A percentile compares a stretch with the other conserved stretches of the same genome.
These are phyloP conservation scores for Saccharomycopsis phalli DNA, from an alignment of 1,139 yeast genomes.

Conservation along the genomic window DNA sequence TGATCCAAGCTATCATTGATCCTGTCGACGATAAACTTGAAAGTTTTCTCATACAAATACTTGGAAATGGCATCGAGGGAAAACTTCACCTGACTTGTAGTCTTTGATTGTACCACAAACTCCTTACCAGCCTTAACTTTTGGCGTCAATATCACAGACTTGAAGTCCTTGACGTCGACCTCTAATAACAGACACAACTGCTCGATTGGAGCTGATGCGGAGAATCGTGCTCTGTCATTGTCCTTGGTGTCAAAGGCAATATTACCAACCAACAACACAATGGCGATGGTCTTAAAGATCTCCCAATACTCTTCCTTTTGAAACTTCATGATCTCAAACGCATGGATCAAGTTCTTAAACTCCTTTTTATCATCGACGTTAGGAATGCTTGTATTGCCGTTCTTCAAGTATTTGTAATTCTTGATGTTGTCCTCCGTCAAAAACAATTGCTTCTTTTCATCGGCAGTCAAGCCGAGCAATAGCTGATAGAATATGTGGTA, in stretches of 20 bases:
- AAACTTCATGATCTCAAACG: slow-evolving; percentile 72
- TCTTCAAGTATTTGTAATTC: slow-evolving; percentile 52
- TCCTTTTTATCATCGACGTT: slow-evolving; percentile 72
- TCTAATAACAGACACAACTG: slow-evolving; percentile 58
- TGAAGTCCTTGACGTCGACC: slow-evolving; percentile 46
- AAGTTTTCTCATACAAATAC: slow-evolving; percentile 74
- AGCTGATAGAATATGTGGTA: slow-evolving; percentile 91
- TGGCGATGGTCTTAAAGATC: slow-evolving; percentile 62
- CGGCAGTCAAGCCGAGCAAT: slow-evolving; percentile 53
- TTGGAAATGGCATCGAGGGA: slow-evolving; percentile 85
- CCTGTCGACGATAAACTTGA: slow-evolving; percentile 65
- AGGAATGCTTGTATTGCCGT: slow-evolving; percentile 46
- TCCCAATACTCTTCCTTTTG: slow-evolving; percentile 43
- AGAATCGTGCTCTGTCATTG: slow-evolving; percentile 73
- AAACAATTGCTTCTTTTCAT: slow-evolving; percentile 40
- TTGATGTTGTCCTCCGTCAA: slow-evolving; percentile 33
- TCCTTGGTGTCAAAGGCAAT: slow-evolving; percentile 63
- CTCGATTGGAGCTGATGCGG: slow-evolving; percentile 43
- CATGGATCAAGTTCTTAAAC: slow-evolving; percentile 49
- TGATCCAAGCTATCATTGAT: slow-evolving; percentile 64
- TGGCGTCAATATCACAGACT: slow-evolving; percentile 59
- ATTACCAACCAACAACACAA: slow-evolving; percentile 80
- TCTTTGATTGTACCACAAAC: slow-evolving; percentile 69
- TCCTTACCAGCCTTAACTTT: slow-evolving; percentile 90
- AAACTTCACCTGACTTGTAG: slow-evolving; percentile 71